Evolutionary conservation across 2,329 filamentous ascomycete species (phyloP), one percentile per base, ranked within the genome.

Genomic region (Stagonosporopsis vannaccii): DNA sequence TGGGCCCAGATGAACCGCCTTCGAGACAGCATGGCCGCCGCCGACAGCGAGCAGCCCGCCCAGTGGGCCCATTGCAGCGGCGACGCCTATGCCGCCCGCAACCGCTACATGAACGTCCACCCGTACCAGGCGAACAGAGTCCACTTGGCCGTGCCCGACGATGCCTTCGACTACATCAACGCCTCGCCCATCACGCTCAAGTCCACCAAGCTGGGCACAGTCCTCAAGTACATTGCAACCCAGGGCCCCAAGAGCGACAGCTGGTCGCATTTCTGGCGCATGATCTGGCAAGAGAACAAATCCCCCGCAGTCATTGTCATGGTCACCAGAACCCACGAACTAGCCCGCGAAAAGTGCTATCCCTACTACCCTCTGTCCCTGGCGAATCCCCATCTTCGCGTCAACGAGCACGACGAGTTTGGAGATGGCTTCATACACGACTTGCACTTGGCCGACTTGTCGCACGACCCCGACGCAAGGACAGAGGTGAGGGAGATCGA

Each of bases 101-200:
- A 98, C 76, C 88, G 95, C 51, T 99, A 98, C 77, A 75, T 82
- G 50, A 97, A 98, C 71, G 91, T 99, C 61, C 89, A 93, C 72
- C 92, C 93, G 0, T 99, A 91, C 87, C 88, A 90, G 59, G 87
- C 90, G 72, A 96, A 96, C 70, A 87, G 95, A 33, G 84, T 99
- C 52, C 89, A 86, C 73, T 84, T 99, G 17, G 83, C 85, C 35
- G 94, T 97, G 1, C 88, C 91, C 2, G 84, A 89, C 15, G 89
- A 83, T 70, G 72, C 79, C 63, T 74, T 77, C 72, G 73, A 86
- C 63, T 82, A 85, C 68, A 83, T 83, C 75, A 83, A 83, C 60
- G 81, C 81, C 22, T 79, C 76, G 23, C 80, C 80, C 1, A 81
- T 83, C 23, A 60, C 70, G 54, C 62, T 80, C 68, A 68, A 76